Evolutionary conservation across 1,284 basidiomycete genomes (phyloP).

Genomic region (Chalciporus sp.): DNA sequence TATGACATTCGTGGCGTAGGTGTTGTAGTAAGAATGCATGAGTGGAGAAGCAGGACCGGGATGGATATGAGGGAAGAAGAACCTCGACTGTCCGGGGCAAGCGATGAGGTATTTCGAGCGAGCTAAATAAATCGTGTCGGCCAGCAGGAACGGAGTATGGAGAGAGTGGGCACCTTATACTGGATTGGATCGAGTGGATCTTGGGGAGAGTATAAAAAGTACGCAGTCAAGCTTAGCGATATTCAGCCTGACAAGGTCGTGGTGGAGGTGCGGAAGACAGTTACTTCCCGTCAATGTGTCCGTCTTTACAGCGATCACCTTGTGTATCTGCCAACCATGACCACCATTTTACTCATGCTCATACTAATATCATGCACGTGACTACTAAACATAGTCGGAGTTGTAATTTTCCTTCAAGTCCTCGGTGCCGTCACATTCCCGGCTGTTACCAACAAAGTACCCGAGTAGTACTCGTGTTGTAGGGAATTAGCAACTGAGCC

Average conservation of each 20-base stretch:
- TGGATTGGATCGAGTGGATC: not conserved
- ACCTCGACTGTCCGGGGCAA: not conserved
- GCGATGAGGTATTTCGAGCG: slow-evolving; percentile 2
- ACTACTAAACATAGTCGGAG: slow-evolving; percentile 16
- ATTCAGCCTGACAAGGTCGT: not conserved
- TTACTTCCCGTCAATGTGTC: not conserved
- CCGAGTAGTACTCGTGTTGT: no score
- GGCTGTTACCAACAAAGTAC: no score
- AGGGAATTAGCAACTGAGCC: no score
- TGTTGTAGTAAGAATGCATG: slow-evolving; percentile 28
- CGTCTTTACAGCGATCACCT: slow-evolving; percentile 5
- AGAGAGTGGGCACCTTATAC: no score
- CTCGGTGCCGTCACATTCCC: slow-evolving; percentile 17
- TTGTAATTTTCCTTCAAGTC: not conserved
- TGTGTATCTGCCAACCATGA: slow-evolving; percentile 5
- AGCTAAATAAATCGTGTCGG: slow-evolving; percentile 14
- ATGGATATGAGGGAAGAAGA: slow-evolving; percentile 2
- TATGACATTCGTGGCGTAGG: slow-evolving; percentile 30
- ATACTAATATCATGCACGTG: slow-evolving; percentile 16
- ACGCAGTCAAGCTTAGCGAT: no score
- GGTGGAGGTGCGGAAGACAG: slow-evolving; percentile 3
- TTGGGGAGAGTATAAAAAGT: no score
- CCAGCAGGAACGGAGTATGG: not conserved
- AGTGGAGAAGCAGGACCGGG: not conserved
- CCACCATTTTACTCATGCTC: slow-evolving; percentile 15